Evolutionary conservation across 2,329 filamentous ascomycete genomes (phyloP), one percentile per base, ranked within the genome.

Genomic region (Trichophyton benhamiae): DNA sequence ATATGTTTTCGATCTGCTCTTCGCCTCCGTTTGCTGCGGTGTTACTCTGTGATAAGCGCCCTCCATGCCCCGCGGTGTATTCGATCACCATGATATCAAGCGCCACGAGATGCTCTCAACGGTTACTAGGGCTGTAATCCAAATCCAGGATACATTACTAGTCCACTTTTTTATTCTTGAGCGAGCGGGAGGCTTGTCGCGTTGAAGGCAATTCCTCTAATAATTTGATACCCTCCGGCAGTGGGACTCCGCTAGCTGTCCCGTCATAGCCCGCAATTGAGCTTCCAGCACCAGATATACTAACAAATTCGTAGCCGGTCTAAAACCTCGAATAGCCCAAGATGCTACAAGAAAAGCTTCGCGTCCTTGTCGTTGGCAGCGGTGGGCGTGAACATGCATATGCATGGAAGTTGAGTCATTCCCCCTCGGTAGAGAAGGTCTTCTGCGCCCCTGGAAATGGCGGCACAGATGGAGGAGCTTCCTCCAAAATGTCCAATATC

Each of bases 381-480:
- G 94, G 94, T 67, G 94, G 92, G 68, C 86, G 94, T 69, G 94
- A 99, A 77, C 91, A 97, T 76, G 89, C 91, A 55, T 82, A 96
- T 65, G 91, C 91, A 48, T 97, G 91, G 91, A 96, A 95, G 77
- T 80, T 97, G 65, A 84, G 86, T 70, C 87, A 95, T 74, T 96
- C 91, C 15, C 80, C 86, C 48, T 81, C 82, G 53, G 89, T 96
- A 64, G 84, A 89, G 69, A 82, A 85, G 68, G 92, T 97, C 62
- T 78, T 75, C 65, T 79, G 83, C 62, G 81, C 81, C 61, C 82
- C 82, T 63, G 92, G 92, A 64, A 97, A 97, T 75, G 92, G 92
- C 67, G 94, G 94, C 63, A 96, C 91, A 30, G 86, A 83, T 60
- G 77, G 73, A 57, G 85, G 84, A 63, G 75, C 74, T 44, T 72